Evolutionary conservation across 1,284 basidiomycete genomes (phyloP).

Genomic region (Peniophora sp.): DNA sequence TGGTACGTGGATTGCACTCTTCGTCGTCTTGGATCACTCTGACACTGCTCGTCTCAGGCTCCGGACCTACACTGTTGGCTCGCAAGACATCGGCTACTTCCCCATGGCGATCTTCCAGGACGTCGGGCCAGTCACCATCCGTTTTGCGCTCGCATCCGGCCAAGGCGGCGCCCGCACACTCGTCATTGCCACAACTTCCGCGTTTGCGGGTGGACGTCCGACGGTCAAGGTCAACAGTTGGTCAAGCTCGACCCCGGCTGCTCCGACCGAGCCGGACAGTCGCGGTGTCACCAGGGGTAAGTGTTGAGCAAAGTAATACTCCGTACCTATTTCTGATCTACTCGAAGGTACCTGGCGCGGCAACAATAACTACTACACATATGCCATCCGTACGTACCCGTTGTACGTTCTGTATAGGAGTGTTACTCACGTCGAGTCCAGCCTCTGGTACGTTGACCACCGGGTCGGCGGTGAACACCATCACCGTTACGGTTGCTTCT

Average conservation of each 20-base stretch:
- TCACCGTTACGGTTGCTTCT: not conserved
- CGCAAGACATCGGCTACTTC: constrained; percentile 17
- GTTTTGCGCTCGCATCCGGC: not conserved
- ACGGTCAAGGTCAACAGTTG: not conserved
- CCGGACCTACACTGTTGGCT: constrained; percentile 25
- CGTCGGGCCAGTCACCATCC: not conserved
- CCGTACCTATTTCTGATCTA: too few species aligned
- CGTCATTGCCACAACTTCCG: not conserved
- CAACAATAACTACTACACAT: not conserved
- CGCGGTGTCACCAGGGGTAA: not conserved
- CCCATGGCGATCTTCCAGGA: constrained; percentile 33
- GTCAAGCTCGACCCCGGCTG: not conserved
- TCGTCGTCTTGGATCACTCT: constrained; percentile 12
- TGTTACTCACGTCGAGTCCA: not conserved
- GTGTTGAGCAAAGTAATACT: too few species aligned
- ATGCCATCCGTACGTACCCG: not conserved
- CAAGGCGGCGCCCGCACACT: not conserved
- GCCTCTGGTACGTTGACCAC: not conserved
- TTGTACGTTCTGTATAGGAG: not conserved
- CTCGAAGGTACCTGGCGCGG: not conserved
- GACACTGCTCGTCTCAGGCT: too few species aligned
- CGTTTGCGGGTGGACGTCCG: not conserved
- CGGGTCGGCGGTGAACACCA: not conserved
- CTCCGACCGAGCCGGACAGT: not conserved
- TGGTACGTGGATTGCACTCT: constrained; percentile 30